These are phyloP conservation scores for Yamadazyma nakazawae DNA, from an alignment of 805 yeast genomes.

Conservation along the genomic window DNA sequence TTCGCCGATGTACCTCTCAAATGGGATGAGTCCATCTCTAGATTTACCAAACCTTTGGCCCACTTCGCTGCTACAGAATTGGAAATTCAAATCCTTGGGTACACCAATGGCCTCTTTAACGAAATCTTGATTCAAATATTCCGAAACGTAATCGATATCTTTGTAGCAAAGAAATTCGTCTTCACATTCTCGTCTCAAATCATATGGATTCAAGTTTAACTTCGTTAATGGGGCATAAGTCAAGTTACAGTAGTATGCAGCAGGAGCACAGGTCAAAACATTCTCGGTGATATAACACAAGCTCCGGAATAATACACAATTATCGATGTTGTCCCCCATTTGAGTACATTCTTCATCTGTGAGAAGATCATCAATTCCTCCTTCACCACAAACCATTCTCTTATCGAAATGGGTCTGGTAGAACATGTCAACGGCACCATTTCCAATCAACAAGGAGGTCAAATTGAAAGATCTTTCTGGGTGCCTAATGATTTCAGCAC, in stretches of 20 bases:
- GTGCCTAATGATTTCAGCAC: conserved; percentile 36
- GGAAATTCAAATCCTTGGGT: conserved; percentile 37
- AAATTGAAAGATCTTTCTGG: conserved; percentile 45
- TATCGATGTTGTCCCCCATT: conserved; percentile 18
- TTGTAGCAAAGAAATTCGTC: conserved; percentile 39
- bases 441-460: conserved; percentile 82
- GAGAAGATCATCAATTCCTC: conserved; percentile 25
- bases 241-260: conserved; percentile 8
- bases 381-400: conserved; percentile 81
- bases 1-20: conserved; percentile 52
- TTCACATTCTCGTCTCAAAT: conserved; percentile 12
- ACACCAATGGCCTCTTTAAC: conserved; percentile 56
- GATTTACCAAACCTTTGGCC: conserved; percentile 41
- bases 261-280: conserved; percentile 7
- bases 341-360: conserved; percentile 23
- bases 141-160: conserved; percentile 43
- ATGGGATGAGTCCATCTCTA: conserved; percentile 62
- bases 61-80: conserved; percentile 42
- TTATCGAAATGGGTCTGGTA: conserved; percentile 69
- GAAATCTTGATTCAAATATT: conserved; percentile 47
- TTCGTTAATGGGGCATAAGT: conserved; percentile 5
- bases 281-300: conserved; percentile 2
- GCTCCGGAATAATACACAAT: conserved; percentile 1
- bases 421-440: conserved; percentile 81
- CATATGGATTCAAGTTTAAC: conserved; percentile 9